Base-by-base conservation (phyloP, 768 basidiomycete genomes). In the Boletus eberwhitei region DNA sequence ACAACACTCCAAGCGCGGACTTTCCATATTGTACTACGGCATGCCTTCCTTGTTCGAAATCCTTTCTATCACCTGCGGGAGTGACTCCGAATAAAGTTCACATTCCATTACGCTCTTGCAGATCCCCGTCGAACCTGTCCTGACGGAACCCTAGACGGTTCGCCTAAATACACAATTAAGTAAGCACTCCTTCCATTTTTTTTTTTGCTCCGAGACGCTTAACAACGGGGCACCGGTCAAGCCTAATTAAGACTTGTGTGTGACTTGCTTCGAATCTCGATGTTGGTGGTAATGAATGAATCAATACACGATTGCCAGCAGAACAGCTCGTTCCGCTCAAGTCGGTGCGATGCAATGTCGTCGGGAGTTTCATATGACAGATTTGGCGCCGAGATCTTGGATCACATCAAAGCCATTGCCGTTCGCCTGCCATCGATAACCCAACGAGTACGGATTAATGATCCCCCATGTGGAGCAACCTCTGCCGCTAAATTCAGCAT, bases 121-220 rank as follows among this genome's bases (percentile, higher is more conserved):
- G 51, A 64, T 61, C 53, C 47, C 65, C 62, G 65, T 53, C 64
- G 58, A 64, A 52, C 65, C 65, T 64, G 62, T 50, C 39, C 41
- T 22, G 9, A 22, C 37, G 24, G 46, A 55, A 50, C 61, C 64
- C 61, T 64, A 58, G 53, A 61, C 26, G 29, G 6, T 39, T 64
- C 59, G 64, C 61, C 59, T 58, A 67, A 48, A 52, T 49, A 59
- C 59, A 43, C 40, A 48, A 66, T 69, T 66, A 66, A 16, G 48
- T 64, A 66, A 67, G 41, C 57, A 47, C 16, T 19, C 52, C 70
- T 68, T 66, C 61, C 70, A 56, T 72, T 68, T 61, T 52, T 68
- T 61, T 52, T 52, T 47, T 42, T 35, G 49, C 62, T 58, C 68
- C 60, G 52, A 60, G 64, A 63, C 58, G 69, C 57, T 59, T 57